Percentiles rank a stretch among this genome's conserved stretches.
phyloP scores from a whole-genome alignment of 179 eudicot genomes.

The Corrigiola litoralis region DNA sequence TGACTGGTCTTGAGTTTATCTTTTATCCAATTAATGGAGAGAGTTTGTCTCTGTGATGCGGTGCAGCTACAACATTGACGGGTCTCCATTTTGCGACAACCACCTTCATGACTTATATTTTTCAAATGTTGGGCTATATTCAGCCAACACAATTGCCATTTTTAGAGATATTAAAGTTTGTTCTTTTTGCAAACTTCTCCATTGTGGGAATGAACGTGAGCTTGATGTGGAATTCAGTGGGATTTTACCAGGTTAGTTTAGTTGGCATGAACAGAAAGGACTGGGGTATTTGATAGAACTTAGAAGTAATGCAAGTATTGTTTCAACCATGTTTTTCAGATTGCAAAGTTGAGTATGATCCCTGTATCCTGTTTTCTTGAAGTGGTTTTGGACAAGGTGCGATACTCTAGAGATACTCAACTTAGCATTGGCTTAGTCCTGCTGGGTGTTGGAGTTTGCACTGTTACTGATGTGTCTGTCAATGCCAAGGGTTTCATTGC shows the following conservation, averaged over 20 bases:
- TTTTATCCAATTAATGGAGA: background rate
- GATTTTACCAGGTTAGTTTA: conserved; percentile 80
- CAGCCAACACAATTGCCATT: conserved; percentile 59
- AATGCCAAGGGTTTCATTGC: conserved; percentile 75
- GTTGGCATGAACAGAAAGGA: background rate
- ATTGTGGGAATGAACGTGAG: conserved; percentile 93
- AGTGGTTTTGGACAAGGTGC: conserved; percentile 59
- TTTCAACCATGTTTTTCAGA: conserved; percentile 38
- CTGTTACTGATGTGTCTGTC: conserved; percentile 71
- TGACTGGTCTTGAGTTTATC: no score
- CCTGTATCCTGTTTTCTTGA: conserved; percentile 84
- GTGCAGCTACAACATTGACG: conserved; percentile 85
- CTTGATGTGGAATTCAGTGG: conserved; percentile 96
- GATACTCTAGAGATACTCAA: conserved; percentile 70
- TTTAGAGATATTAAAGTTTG: conserved; percentile 59
- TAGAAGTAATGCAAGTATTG: background rate
- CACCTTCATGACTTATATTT: conserved; percentile 60
- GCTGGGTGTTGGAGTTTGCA: conserved; percentile 71
- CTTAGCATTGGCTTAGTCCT: conserved; percentile 66
- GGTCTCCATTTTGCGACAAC: conserved; percentile 85
- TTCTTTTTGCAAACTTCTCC: conserved; percentile 79
- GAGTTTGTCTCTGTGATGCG: background rate
- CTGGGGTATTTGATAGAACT: background rate
- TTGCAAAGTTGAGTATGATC: conserved; percentile 90
- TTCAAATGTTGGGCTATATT: conserved; percentile 66